These are phyloP conservation scores for Chytriomyces confervae DNA, from an alignment of 192 early-diverging fungal genomes.

Conservation along the genomic window DNA sequence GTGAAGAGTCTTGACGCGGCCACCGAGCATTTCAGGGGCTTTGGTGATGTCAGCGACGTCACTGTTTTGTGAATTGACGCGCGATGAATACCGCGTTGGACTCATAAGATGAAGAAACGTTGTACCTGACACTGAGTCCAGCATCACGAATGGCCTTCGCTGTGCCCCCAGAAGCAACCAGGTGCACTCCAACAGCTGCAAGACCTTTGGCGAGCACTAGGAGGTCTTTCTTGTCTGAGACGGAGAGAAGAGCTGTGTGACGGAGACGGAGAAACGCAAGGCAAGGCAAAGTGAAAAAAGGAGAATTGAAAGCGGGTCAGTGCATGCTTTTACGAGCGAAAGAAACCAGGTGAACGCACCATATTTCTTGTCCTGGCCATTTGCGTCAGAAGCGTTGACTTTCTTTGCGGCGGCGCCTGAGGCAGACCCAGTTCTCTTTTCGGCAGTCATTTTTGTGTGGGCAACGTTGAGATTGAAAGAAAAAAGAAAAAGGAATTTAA, in stretches of 20 bases:
- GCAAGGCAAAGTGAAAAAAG: background rate
- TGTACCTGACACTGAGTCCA: slow-evolving; percentile 84
- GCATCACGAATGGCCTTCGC: slow-evolving; percentile 88
- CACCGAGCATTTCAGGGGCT: slow-evolving; percentile 98
- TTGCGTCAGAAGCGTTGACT: background rate
- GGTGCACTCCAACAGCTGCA: slow-evolving; percentile 72
- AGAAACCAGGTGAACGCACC: background rate
- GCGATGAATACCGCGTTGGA: background rate
- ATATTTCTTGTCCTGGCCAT: slow-evolving; percentile 22
- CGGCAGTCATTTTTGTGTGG: slow-evolving; percentile 25
- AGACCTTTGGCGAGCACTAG: slow-evolving; percentile 87
- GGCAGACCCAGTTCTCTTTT: slow-evolving; percentile 14
- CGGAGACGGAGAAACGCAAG: background rate
- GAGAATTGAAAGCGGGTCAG: background rate
- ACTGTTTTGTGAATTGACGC: slow-evolving; percentile 46
- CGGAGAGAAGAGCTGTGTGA: slow-evolving; percentile 74
- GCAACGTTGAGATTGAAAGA: background rate
- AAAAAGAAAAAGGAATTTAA: background rate
- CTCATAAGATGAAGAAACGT: background rate
- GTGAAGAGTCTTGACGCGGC: slow-evolving; percentile 98
- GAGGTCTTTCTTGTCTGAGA: slow-evolving; percentile 97
- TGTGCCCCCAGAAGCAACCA: slow-evolving; percentile 96
- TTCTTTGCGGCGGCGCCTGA: slow-evolving; percentile 20
- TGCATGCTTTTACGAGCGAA: background rate
- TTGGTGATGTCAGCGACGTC: slow-evolving; percentile 98